Evolutionary conservation across 2,329 filamentous ascomycete species (phyloP).

Genomic region (Exophiala alcalophila): DNA sequence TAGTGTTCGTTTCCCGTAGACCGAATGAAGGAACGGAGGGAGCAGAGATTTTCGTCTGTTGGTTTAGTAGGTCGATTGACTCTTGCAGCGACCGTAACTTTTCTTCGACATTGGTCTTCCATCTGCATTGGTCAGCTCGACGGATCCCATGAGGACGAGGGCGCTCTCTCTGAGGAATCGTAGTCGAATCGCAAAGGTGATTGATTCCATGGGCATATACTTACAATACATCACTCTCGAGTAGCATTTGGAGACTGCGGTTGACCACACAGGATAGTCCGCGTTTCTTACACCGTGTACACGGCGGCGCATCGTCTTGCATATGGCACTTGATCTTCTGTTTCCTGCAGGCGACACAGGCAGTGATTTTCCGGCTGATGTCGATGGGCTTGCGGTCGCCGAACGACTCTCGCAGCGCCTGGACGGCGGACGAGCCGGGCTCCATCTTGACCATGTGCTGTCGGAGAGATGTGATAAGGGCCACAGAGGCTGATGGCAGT

Average conservation of each 20-base stretch:
- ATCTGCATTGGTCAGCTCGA: constrained; percentile 33
- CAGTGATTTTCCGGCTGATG: constrained; percentile 36
- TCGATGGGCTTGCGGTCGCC: constrained; percentile 38
- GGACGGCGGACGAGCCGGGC: constrained; percentile 19
- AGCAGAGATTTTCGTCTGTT: constrained; percentile 12
- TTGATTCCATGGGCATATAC: too few species aligned
- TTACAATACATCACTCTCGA: constrained; percentile 22
- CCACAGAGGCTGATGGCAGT: too few species aligned
- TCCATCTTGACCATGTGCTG: too few species aligned
- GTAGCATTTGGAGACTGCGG: constrained; percentile 50
- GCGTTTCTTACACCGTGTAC: constrained; percentile 49
- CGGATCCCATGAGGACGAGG: too few species aligned
- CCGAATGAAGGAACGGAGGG: constrained; percentile 29
- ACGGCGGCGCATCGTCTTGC: constrained; percentile 46
- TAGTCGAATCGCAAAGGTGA: neutral
- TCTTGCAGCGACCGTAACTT: constrained; percentile 40
- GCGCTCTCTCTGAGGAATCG: too few species aligned
- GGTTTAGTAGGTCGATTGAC: constrained; percentile 30
- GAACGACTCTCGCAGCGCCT: constrained; percentile 36
- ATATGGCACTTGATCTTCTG: constrained; percentile 56
- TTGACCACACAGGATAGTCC: constrained; percentile 51
- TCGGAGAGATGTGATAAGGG: too few species aligned
- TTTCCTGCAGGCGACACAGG: constrained; percentile 35
- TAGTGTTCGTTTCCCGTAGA: neutral
- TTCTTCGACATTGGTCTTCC: constrained; percentile 41